phyloP scores from a whole-genome alignment of 345 rosid species.

The Eucalyptus grandis region DNA sequence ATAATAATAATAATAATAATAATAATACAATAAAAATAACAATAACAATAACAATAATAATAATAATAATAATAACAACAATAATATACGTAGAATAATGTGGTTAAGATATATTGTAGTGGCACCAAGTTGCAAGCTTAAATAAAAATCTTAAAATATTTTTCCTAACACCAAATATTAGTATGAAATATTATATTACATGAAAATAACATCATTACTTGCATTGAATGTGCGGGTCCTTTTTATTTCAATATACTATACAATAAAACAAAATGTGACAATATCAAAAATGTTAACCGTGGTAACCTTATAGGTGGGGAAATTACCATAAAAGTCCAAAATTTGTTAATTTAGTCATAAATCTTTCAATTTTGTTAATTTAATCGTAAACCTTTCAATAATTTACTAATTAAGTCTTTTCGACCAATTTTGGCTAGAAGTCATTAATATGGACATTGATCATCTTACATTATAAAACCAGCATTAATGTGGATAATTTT shows the following conservation, averaged over 20 bases:
- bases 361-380: too few relatives aligned
- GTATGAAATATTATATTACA: background rate
- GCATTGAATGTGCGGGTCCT: background rate
- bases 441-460: too few relatives aligned
- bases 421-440: too few relatives aligned
- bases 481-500: accelerated
- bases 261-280: background rate
- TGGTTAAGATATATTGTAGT: background rate
- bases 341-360: too few relatives aligned
- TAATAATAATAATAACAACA: too few relatives aligned
- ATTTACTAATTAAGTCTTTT: too few relatives aligned
- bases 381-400: too few relatives aligned
- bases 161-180: background rate
- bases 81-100: background rate
- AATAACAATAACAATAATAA: too few relatives aligned
- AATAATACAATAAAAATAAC: too few relatives aligned
- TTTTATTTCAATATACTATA: background rate
- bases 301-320: background rate
- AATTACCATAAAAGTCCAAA: background rate
- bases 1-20: too few relatives aligned
- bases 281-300: background rate
- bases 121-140: background rate
- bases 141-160: background rate
- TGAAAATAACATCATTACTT: background rate
- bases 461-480: too few relatives aligned